Evolutionary conservation across 2,329 filamentous ascomycete genomes (phyloP).

Genomic region (Pseudogymnoascus pannorum): DNA sequence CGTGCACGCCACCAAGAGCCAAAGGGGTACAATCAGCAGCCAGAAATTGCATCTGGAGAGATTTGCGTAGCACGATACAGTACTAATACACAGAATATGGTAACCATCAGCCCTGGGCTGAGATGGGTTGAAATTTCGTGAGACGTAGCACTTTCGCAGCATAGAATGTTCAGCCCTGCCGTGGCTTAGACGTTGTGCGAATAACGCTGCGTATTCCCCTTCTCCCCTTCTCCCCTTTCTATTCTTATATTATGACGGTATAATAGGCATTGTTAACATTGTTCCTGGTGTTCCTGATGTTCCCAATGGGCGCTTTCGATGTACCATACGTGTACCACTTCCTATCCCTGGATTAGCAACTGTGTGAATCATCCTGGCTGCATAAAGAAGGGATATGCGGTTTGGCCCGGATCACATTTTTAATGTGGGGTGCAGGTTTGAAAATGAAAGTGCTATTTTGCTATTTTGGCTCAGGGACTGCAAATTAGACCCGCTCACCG

Average conservation of each 20-base stretch:
- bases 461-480: background rate
- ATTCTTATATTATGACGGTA: too few species aligned
- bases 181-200: background rate
- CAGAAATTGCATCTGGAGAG: background rate
- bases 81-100: background rate
- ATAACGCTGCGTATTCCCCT: background rate
- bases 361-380: background rate
- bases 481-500: background rate
- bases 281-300: background rate
- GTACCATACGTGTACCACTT: background rate
- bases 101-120: background rate
- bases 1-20: background rate
- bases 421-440: conserved; percentile 1
- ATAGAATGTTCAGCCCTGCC: background rate
- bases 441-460: background rate
- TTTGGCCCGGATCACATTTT: conserved; percentile 2
- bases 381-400: conserved; percentile 6
- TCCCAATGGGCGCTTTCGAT: background rate
- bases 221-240: too few species aligned
- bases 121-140: background rate
- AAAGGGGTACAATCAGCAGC: background rate
- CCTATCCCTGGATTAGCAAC: background rate
- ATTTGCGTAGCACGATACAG: background rate
- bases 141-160: background rate
- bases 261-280: too few species aligned